These are phyloP conservation scores for Tylopilus orsonianus DNA, from an alignment of 1,284 basidiomycete genomes.

Conservation along the genomic window DNA sequence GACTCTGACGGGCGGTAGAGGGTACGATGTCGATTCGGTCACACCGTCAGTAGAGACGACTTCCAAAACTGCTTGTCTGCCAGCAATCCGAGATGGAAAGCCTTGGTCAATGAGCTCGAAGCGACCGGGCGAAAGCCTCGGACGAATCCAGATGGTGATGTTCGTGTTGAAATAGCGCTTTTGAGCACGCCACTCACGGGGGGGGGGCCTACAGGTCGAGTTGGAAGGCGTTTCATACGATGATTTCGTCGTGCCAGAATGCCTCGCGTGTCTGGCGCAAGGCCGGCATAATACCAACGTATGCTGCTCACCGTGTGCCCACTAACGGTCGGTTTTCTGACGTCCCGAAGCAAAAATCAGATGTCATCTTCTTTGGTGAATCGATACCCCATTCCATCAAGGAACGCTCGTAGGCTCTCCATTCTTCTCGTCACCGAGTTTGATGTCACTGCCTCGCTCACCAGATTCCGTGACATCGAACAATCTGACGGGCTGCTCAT, in stretches of 20 bases:
- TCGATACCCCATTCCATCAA: conserved; percentile 65
- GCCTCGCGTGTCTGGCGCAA: conserved; percentile 60
- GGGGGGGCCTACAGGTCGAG: conserved; percentile 69
- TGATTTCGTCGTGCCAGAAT: conserved; percentile 78
- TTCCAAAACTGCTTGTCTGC: conserved; percentile 76
- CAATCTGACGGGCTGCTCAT: conserved; percentile 69
- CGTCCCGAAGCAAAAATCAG: conserved; percentile 64
- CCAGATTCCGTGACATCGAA: conserved; percentile 63
- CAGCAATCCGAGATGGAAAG: conserved; percentile 80
- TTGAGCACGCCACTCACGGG: not conserved
- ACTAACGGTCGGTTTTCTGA: not conserved
- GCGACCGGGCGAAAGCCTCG: conserved; percentile 61
- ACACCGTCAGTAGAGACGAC: conserved; percentile 60
- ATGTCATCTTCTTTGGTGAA: conserved; percentile 89
- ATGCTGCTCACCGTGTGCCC: conserved; percentile 3
- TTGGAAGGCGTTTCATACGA: conserved; percentile 74
- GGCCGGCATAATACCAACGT: conserved; percentile 56
- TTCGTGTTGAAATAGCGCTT: conserved; percentile 36
- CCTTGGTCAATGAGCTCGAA: conserved; percentile 67
- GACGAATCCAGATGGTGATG: conserved; percentile 93
- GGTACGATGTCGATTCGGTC: conserved; percentile 73
- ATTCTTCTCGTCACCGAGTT: not conserved
- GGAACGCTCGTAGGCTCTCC: conserved; percentile 64
- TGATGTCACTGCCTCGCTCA: not conserved
- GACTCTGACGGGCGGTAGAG: conserved; percentile 41